Evolutionary conservation across 805 yeast genomes (phyloP), one percentile per base, ranked within the genome.

Genomic region (Wickerhamiella musiphila): DNA sequence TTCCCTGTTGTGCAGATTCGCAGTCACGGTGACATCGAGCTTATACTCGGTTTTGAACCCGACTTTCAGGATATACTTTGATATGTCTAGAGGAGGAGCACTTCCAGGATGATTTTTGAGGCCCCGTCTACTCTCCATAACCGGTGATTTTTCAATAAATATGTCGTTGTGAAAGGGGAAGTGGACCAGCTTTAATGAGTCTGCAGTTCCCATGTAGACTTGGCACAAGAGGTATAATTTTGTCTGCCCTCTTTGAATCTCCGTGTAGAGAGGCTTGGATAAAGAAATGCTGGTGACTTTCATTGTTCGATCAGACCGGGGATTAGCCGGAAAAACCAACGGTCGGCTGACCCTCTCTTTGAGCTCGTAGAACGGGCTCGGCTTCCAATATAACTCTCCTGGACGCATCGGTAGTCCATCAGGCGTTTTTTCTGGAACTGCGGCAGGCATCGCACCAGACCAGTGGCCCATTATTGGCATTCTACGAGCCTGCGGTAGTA

Each of bases 81-180:
- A 77, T 26, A 86, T 42, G 49, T 84, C 78, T 0, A 81, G 83
- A 0, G 95, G 94, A 38, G 69, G 66, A 1, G 83, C 75, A 0
- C 94, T 73, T 0, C 93, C 94, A 0, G 67, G 66, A 36, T 65
- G 68, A 29, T 75, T 76, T 46, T 81, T 81, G 19, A 83, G 56
- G 1, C 95, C 95, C 34, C 73, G 68, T 2, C 73, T 66, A 37
- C 69, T 69, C 23, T 63, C 72, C 25, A 63, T 63, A 2, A 75
- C 47, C 11, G 49, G 53, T 2, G 41, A 38, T 4, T 61, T 63
- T 47, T 86, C 81, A 24, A 78, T 61, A 25, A 60, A 61, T 3
- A 84, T 57, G 46, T 78, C 92, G 28, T 73, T 56, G 4, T 79
- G 81, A 18, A 56, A 59, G 0, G 96, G 95, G 43, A 70, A 84